Conservation (phyloP, 1,284 basidiomycete species). For the Puccinia sorghi region DNA sequence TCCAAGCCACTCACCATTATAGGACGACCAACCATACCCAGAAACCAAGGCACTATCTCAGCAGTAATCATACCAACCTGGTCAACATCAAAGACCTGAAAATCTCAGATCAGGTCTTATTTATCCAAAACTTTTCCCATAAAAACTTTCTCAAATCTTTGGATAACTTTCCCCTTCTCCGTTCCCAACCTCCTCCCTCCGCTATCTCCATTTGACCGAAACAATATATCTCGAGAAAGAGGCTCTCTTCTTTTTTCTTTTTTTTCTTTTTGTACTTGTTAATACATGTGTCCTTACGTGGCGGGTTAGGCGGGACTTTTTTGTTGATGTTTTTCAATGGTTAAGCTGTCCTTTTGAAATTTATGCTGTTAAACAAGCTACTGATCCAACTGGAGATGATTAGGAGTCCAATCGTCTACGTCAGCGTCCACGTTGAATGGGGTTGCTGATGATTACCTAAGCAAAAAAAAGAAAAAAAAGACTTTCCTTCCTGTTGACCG, state of each 20-base stretch:
- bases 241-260: neutral
- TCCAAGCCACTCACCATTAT: neutral
- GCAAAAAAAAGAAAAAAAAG: no score
- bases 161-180: neutral
- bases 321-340: no score
- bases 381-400: no score
- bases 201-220: neutral
- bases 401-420: no score
- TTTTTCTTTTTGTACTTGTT: constrained; percentile 19
- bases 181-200: neutral
- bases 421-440: no score
- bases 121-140: constrained; percentile 25
- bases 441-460: no score
- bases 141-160: constrained; percentile 22
- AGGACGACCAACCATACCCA: neutral
- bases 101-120: constrained; percentile 24
- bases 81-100: constrained; percentile 17
- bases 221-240: neutral
- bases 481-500: no score
- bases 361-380: no score
- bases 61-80: constrained; percentile 9
- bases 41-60: constrained; percentile 2
- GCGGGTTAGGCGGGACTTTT: neutral
- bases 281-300: neutral
- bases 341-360: no score